phyloP scores from a whole-genome alignment of 768 basidiomycete genomes.

The Termitomyces bulborhizus region DNA sequence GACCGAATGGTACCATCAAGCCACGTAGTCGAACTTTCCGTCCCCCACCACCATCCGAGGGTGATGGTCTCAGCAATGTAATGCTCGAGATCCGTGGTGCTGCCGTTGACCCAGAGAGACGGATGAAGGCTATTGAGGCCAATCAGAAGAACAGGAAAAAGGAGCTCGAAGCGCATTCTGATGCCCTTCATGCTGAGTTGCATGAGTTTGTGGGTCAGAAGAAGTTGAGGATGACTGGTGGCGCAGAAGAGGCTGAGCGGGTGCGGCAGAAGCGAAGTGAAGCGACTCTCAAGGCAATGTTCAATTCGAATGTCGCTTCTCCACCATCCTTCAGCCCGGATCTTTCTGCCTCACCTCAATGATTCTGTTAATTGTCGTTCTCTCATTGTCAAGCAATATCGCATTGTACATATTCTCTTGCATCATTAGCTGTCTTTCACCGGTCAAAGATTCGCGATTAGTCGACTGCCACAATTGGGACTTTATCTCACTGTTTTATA shows the following conservation, averaged over 20 bases:
- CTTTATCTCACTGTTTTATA: neutral
- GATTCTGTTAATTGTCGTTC: neutral
- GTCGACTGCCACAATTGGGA: neutral
- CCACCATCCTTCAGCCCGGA: conserved; percentile 10
- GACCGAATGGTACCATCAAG: conserved; percentile 26
- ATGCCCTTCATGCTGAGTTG: conserved; percentile 84
- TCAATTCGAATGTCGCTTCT: conserved; percentile 26
- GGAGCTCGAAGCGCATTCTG: conserved; percentile 64
- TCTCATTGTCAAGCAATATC: neutral
- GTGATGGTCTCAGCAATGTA: conserved; percentile 64
- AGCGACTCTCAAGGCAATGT: conserved; percentile 86
- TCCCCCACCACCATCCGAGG: conserved; percentile 61
- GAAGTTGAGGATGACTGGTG: conserved; percentile 94
- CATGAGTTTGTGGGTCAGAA: conserved; percentile 80
- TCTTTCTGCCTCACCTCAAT: conserved; percentile 6
- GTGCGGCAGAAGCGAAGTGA: conserved; percentile 83
- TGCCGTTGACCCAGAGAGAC: conserved; percentile 71
- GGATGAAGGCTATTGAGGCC: conserved; percentile 90
- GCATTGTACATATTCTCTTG: neutral
- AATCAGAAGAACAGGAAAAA: conserved; percentile 76
- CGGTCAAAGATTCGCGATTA: neutral
- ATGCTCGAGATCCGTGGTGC: conserved; percentile 89
- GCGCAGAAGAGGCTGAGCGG: conserved; percentile 86
- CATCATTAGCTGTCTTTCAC: neutral
- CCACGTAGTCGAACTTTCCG: conserved; percentile 43